Conservation (phyloP, 257 asterid genomes). For the Linaria vulgaris region DNA sequence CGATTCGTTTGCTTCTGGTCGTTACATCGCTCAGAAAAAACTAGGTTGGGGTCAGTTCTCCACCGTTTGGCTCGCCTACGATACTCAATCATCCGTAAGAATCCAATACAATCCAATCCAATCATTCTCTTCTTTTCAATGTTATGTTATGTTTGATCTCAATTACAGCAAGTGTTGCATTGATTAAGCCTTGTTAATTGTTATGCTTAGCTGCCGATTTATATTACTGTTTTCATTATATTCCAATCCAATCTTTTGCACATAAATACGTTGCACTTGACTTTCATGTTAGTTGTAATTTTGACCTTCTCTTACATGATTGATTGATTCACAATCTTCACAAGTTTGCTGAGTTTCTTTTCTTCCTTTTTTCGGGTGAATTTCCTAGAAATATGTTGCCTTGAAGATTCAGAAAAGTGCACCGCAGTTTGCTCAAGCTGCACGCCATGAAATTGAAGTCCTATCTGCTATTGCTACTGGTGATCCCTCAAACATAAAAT, state of each 20-base stretch:
- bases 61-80: conserved; percentile 96
- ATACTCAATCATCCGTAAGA: conserved; percentile 73
- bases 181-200: too few relatives aligned
- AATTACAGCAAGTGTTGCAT: too few relatives aligned
- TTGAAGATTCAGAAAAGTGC: conserved; percentile 98
- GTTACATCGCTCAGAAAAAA: conserved; percentile 90
- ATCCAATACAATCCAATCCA: too few relatives aligned
- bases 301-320: not conserved
- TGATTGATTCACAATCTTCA: conserved; percentile 2
- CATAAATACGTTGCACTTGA: too few relatives aligned
- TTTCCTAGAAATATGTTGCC: conserved; percentile 74
- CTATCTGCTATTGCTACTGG: conserved; percentile 81
- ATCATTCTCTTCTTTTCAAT: too few relatives aligned
- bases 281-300: too few relatives aligned
- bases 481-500: conserved; percentile 63
- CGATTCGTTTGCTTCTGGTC: conserved; percentile 70
- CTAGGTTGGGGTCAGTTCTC: conserved; percentile 99
- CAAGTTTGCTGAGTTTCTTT: conserved; percentile 7
- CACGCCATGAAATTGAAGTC: conserved; percentile 84
- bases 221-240: too few relatives aligned
- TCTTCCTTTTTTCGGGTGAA: conserved; percentile 4
- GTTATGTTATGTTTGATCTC: too few relatives aligned
- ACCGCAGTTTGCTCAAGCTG: conserved; percentile 94
- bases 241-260: too few relatives aligned
- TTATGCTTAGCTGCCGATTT: too few relatives aligned